Evolutionary conservation across 352 stramenopile genomes (phyloP).

Genomic region (Pythium brassicae): DNA sequence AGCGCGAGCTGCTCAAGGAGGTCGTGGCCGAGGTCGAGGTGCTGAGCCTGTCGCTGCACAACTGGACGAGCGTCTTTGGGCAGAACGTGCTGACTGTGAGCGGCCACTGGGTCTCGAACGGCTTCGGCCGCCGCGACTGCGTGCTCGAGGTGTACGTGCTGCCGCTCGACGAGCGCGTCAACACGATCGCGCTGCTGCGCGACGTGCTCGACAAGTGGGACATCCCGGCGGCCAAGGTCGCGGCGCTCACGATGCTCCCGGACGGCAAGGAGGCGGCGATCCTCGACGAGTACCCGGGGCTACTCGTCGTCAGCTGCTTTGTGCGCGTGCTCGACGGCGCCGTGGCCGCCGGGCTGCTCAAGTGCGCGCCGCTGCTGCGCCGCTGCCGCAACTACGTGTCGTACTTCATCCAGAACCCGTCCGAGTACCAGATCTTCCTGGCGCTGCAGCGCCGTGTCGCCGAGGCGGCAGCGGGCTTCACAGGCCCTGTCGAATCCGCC

Average conservation of each 20-base stretch:
- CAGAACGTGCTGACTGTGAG: constrained; percentile 79
- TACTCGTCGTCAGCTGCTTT: constrained; percentile 69
- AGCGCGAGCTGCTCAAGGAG: constrained; percentile 77
- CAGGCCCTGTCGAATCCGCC: background rate
- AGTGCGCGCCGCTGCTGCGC: constrained; percentile 57
- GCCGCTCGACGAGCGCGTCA: constrained; percentile 68
- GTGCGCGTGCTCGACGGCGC: constrained; percentile 55
- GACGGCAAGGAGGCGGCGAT: constrained; percentile 43
- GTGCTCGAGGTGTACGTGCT: constrained; percentile 76
- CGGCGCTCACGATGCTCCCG: constrained; percentile 63
- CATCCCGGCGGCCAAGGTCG: constrained; percentile 64
- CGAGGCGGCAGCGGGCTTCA: constrained; percentile 27
- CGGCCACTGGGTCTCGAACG: constrained; percentile 74
- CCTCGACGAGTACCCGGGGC: constrained; percentile 59
- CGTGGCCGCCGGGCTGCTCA: constrained; percentile 44
- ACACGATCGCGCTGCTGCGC: constrained; percentile 70
- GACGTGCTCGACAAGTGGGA: constrained; percentile 85
- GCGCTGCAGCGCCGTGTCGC: constrained; percentile 60
- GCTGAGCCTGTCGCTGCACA: constrained; percentile 72
- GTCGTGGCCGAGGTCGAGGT: constrained; percentile 72
- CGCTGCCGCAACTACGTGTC: constrained; percentile 75
- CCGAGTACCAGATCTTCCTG: constrained; percentile 80
- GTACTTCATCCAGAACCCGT: constrained; percentile 82
- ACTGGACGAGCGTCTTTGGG: constrained; percentile 75
- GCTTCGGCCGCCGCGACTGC: constrained; percentile 69